Conservation (phyloP, 2,329 filamentous ascomycete species). For the Trichoderma citrinoviride region DNA sequence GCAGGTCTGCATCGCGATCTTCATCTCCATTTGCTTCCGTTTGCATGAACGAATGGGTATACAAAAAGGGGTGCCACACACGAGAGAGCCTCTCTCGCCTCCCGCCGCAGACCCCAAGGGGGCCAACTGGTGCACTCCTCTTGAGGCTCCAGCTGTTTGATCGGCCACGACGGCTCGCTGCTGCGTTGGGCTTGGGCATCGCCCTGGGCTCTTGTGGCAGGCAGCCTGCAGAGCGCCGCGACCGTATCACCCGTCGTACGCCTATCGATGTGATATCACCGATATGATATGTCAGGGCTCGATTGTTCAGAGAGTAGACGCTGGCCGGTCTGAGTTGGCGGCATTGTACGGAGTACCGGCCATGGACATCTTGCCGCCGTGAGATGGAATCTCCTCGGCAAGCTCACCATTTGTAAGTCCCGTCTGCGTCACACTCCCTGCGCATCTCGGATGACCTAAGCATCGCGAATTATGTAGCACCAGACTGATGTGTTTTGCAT, state of each 20-base stretch:
- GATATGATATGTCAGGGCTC: conserved; percentile 7
- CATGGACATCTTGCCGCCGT: not conserved
- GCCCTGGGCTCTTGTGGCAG: conserved; percentile 6
- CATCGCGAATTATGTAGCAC: not conserved
- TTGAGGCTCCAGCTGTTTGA: conserved; percentile 8
- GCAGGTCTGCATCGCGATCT: conserved; percentile 14
- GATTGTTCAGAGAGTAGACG: not conserved
- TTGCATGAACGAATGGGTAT: conserved; percentile 12
- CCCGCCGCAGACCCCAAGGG: not conserved
- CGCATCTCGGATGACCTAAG: not conserved
- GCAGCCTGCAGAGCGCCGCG: conserved; percentile 10
- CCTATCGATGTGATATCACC: not conserved
- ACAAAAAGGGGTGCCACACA: not conserved
- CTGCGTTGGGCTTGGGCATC: conserved; percentile 13
- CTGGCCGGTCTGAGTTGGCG: not conserved
- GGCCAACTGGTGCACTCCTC: not conserved
- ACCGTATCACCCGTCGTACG: conserved; percentile 4
- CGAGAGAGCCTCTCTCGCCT: not conserved
- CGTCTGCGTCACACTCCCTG: not conserved
- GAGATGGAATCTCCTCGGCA: not conserved
- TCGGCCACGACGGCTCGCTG: not conserved
- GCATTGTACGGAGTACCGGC: not conserved
- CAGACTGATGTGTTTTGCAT: not conserved
- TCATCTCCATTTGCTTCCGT: conserved; percentile 6
- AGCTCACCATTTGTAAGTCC: not conserved